Percentiles rank a stretch among this genome's conserved stretches.
Evolutionary conservation across 768 basidiomycete genomes (phyloP).

Genomic region (Dictyophora rubrovolvata): DNA sequence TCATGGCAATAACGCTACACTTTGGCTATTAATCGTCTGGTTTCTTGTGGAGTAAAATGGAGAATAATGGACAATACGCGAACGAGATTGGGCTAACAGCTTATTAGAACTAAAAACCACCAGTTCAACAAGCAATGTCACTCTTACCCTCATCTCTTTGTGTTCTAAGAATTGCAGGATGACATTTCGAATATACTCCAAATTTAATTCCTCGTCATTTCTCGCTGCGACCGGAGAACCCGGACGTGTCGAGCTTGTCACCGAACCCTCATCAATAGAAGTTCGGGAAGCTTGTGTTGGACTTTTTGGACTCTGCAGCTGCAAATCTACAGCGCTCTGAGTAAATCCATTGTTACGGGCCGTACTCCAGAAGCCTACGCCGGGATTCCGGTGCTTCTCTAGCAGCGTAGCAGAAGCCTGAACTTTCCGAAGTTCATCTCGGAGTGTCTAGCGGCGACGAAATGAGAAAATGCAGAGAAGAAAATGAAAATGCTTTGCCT

Average conservation of each 20-base stretch:
- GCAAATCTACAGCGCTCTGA: slow-evolving; percentile 6
- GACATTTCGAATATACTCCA: slow-evolving; percentile 93
- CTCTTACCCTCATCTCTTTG: slow-evolving; percentile 91
- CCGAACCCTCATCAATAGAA: slow-evolving; percentile 12
- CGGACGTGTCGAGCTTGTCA: slow-evolving; percentile 17
- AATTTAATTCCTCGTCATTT: slow-evolving; percentile 85
- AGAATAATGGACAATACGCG: slow-evolving; percentile 87
- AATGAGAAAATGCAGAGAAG: neutral
- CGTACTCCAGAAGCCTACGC: slow-evolving; percentile 82
- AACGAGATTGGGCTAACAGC: slow-evolving; percentile 69
- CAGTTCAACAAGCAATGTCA: neutral
- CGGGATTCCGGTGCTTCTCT: slow-evolving; percentile 86
- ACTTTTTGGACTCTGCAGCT: slow-evolving; percentile 17
- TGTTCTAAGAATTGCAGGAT: slow-evolving; percentile 96
- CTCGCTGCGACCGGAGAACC: slow-evolving; percentile 21
- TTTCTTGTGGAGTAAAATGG: slow-evolving; percentile 92
- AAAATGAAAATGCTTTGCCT: slow-evolving; percentile 35
- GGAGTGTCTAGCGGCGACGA: slow-evolving; percentile 47
- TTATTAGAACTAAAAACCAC: slow-evolving; percentile 7
- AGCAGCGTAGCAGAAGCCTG: slow-evolving; percentile 86
- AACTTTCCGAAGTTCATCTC: slow-evolving; percentile 92
- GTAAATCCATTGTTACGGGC: slow-evolving; percentile 17
- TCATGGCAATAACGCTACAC: slow-evolving; percentile 30
- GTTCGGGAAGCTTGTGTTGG: slow-evolving; percentile 10
- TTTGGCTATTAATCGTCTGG: slow-evolving; percentile 79